Base-by-base conservation (phyloP, 352 stramenopile species). In the Phytophthora boehmeriae region DNA sequence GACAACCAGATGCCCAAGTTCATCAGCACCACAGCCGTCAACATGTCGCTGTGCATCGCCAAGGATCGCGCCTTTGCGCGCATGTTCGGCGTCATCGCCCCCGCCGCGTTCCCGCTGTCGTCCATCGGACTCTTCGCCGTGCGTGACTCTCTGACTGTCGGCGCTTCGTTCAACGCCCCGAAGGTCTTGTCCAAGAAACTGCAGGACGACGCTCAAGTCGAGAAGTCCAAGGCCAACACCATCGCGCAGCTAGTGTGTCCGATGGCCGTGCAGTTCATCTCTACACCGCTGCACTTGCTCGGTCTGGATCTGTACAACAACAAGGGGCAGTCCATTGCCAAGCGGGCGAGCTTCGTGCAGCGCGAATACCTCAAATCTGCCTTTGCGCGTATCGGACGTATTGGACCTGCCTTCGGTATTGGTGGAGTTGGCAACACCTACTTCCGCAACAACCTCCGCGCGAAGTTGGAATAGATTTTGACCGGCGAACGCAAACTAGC, bases 291-390 rank as follows among this genome's bases (percentile, higher is more conserved):
- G 58, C 90, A 97, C 59, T 65, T 97, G 43, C 60, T 96, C 1
- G 89, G 88, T 11, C 70, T 97, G 11, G 90, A 97, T 54, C 50
- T 97, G 45, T 97, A 97, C 83, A 97, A 97, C 79, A 80, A 82
- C 68, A 71, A 76, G 28, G 58, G 59, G 13, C 71, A 68, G n/a
- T 54, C 25, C 9, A 34, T 68, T 4, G 22, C 54, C 2, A 57
- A 76, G 38, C 84, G 82, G 38, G 41, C 78, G 49, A 51, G 32
- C 5, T 96, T 97, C 53, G 52, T 97, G 4, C 60, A 75, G 54
- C 78, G 82, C 28, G 88, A 96, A 66, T 97, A 97, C 61, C 4
- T 90, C 57, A 94, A 93, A 64, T 97, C 89, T 5, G 88, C 88
- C 1, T 27, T 84, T 8, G 90, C 90, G 19, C 84, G 90, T 34